Evolutionary conservation across 1,139 yeast species (phyloP).

Genomic region (Dujonia santamariae): DNA sequence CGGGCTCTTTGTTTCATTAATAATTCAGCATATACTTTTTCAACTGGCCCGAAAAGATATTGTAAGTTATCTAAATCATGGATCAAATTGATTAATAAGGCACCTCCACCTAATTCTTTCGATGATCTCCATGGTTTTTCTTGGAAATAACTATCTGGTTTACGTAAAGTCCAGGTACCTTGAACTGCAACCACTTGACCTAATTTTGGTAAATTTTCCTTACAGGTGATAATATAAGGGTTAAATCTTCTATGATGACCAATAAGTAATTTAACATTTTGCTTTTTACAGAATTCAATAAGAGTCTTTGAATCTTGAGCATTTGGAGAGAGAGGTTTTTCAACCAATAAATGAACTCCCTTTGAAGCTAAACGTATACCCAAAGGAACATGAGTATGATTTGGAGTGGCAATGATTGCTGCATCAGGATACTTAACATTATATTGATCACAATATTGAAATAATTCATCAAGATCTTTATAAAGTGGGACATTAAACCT

Average conservation of each 20-base stretch:
- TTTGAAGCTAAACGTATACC: constrained; percentile 31
- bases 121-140: constrained; percentile 41
- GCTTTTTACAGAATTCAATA: constrained; percentile 22
- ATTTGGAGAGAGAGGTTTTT: constrained; percentile 40
- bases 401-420: constrained; percentile 44
- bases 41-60: constrained; percentile 39
- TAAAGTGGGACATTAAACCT: constrained; percentile 27
- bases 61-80: constrained; percentile 44
- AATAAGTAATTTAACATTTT: constrained; percentile 31
- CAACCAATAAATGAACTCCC: constrained; percentile 38
- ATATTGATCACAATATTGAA: constrained; percentile 23
- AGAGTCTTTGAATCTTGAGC: constrained; percentile 34
- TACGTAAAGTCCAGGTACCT: constrained; percentile 41
- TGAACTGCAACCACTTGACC: constrained; percentile 37
- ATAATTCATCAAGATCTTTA: constrained; percentile 25
- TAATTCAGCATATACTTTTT: constrained; percentile 37
- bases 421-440: constrained; percentile 32
- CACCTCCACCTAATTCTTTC: constrained; percentile 35
- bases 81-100: constrained; percentile 37
- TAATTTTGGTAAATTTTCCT: constrained; percentile 24
- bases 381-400: constrained; percentile 36
- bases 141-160: constrained; percentile 33
- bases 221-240: constrained; percentile 38
- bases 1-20: constrained; percentile 28
- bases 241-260: constrained; percentile 47